Conservation (phyloP, 106 monocot species). For the Triglochin maritima region DNA sequence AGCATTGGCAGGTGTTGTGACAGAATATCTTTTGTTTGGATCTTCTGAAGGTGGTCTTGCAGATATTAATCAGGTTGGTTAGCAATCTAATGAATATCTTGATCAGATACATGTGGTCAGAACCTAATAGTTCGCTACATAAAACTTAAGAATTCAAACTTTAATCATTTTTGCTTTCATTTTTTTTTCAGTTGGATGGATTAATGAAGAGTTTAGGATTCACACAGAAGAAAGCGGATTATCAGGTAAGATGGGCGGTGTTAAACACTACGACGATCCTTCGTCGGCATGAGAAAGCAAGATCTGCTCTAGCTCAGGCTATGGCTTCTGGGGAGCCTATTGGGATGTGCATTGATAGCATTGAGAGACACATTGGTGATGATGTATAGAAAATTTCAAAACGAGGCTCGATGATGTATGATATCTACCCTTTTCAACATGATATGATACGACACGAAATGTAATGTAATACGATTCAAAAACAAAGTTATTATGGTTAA, state of each 20-base stretch:
- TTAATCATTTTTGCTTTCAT: background rate
- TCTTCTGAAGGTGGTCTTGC: constrained; percentile 76
- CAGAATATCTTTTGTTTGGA: constrained; percentile 87
- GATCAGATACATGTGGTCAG: background rate
- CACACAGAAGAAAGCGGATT: constrained; percentile 90
- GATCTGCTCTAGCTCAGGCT: constrained; percentile 53
- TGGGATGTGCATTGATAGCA: constrained; percentile 57
- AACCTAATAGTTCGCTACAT: background rate
- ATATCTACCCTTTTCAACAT: too few species aligned
- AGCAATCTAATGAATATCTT: background rate
- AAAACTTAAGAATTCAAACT: background rate
- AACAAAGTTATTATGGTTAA: too few species aligned
- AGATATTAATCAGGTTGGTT: constrained; percentile 49
- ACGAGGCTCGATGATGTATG: too few species aligned
- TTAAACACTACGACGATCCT: constrained; percentile 57
- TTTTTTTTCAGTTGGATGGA: constrained; percentile 42
- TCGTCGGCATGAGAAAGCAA: constrained; percentile 56
- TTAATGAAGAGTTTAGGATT: constrained; percentile 71
- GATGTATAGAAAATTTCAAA: constrained; percentile 18
- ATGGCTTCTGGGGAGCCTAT: constrained; percentile 66
- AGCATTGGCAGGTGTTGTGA: constrained; percentile 80
- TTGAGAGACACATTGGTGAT: constrained; percentile 38
- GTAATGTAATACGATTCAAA: too few species aligned
- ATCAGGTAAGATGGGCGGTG: constrained; percentile 86
- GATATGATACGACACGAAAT: too few species aligned